phyloP scores from a whole-genome alignment of 768 basidiomycete genomes.

The Termitomyces heimii region DNA sequence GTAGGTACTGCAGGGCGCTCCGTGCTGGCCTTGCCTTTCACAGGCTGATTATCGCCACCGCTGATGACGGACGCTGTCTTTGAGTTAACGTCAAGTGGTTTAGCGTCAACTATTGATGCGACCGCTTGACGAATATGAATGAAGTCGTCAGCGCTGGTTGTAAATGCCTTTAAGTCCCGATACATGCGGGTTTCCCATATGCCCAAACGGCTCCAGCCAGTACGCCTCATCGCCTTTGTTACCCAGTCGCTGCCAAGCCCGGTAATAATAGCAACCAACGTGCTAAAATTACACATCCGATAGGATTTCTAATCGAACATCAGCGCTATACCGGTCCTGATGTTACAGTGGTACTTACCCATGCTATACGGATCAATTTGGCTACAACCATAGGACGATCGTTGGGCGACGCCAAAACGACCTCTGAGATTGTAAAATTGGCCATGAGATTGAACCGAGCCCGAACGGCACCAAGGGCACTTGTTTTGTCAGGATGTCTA shows the following conservation, averaged over 20 bases:
- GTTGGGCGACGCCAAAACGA: constrained; percentile 64
- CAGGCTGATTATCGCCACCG: constrained; percentile 31
- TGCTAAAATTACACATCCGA: constrained; percentile 68
- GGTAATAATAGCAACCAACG: constrained; percentile 72
- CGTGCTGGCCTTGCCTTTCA: constrained; percentile 32
- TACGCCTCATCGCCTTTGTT: constrained; percentile 55
- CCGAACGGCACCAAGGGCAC: constrained; percentile 66
- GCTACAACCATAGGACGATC: constrained; percentile 60
- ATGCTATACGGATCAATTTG: constrained; percentile 85
- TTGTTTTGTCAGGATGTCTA: constrained; percentile 53
- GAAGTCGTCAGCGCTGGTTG: constrained; percentile 63
- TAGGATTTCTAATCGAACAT: constrained; percentile 64
- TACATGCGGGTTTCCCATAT: constrained; percentile 70
- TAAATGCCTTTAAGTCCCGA: constrained; percentile 64
- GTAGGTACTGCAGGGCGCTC: constrained; percentile 33
- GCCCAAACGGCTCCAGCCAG: constrained; percentile 57
- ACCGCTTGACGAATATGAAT: constrained; percentile 65
- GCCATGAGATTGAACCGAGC: constrained; percentile 83
- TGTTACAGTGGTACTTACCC: constrained; percentile 42
- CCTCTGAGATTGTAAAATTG: constrained; percentile 76
- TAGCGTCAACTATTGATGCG: constrained; percentile 58
- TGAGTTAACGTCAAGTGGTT: constrained; percentile 48
- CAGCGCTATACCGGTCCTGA: background rate
- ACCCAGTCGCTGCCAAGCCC: constrained; percentile 72
- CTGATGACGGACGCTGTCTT: constrained; percentile 51